These are phyloP conservation scores for Pulveroboletus frians DNA, from an alignment of 768 basidiomycete species.

Conservation along the genomic window DNA sequence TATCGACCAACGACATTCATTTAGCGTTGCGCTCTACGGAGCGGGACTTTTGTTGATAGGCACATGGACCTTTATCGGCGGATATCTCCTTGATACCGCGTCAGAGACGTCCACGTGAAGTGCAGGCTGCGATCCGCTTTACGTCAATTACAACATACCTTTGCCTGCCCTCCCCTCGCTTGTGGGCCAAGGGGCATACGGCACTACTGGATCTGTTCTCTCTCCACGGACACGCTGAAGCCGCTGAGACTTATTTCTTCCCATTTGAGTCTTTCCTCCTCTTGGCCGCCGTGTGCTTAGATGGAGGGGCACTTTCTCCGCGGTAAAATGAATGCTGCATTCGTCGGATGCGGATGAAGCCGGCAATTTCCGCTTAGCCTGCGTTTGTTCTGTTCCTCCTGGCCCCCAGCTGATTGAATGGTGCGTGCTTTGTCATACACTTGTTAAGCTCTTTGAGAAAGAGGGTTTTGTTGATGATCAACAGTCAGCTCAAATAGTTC, in stretches of 20 bases:
- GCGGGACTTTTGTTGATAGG: not conserved
- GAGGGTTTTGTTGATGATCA: conserved; percentile 29
- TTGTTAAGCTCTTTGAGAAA: conserved; percentile 30
- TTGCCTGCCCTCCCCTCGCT: conserved; percentile 29
- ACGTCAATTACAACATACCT: conserved; percentile 28
- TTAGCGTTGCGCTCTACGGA: not conserved
- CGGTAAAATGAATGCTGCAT: conserved; percentile 19
- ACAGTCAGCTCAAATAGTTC: conserved; percentile 15
- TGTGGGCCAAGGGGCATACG: conserved; percentile 25
- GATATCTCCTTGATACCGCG: conserved; percentile 24
- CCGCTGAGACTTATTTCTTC: conserved; percentile 13
- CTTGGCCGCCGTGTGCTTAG: conserved; percentile 8
- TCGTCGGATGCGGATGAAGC: conserved; percentile 11
- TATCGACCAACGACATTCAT: not conserved
- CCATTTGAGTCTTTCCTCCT: conserved; percentile 12
- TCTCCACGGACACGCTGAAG: conserved; percentile 28
- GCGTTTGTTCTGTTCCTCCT: conserved; percentile 2
- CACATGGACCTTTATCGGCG: conserved; percentile 28
- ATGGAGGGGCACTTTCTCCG: conserved; percentile 3
- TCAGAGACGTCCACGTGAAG: conserved; percentile 13
- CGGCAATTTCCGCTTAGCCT: conserved; percentile 26
- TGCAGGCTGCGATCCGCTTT: conserved; percentile 21
- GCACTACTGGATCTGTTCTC: conserved; percentile 10
- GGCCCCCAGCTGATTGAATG: conserved; percentile 10
- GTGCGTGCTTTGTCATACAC: conserved; percentile 14